Percentiles rank a stretch among this genome's conserved stretches.
Conservation (phyloP, 257 asterid species). For the Ophiorrhiza pumila region DNA sequence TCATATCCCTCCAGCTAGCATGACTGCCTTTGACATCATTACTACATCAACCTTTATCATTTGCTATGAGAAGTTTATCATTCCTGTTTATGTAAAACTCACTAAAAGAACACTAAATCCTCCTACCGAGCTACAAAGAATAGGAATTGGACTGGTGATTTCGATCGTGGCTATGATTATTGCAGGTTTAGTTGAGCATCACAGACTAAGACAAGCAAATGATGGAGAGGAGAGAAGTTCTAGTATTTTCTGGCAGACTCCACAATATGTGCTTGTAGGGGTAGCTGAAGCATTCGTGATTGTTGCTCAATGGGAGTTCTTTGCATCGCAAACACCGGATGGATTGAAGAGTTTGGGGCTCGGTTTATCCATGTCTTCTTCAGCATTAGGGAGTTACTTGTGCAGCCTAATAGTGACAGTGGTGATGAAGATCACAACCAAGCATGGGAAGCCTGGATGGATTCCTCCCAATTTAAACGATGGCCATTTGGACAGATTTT, state of each 20-base stretch:
- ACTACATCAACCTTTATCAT: slow-evolving; percentile 76
- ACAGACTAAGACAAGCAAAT: slow-evolving; percentile 43
- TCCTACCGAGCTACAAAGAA: slow-evolving; percentile 62
- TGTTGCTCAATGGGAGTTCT: slow-evolving; percentile 83
- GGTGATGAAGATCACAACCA: slow-evolving; percentile 64
- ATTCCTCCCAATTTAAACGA: slow-evolving; percentile 63
- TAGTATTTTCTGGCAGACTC: slow-evolving; percentile 75
- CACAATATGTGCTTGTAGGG: slow-evolving; percentile 82
- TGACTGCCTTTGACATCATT: slow-evolving; percentile 71
- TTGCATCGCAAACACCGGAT: slow-evolving; percentile 60
- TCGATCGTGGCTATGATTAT: slow-evolving; percentile 52
- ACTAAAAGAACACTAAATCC: slow-evolving; percentile 48
- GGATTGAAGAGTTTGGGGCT: slow-evolving; percentile 72
- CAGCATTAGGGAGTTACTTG: slow-evolving; percentile 73
- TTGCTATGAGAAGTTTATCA: slow-evolving; percentile 60
- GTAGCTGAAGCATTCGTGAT: slow-evolving; percentile 75
- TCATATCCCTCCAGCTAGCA: slow-evolving; percentile 76
- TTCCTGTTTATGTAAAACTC: slow-evolving; percentile 55
- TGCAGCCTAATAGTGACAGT: slow-evolving; percentile 53
- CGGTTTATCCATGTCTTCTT: slow-evolving; percentile 75
- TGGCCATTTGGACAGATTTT: slow-evolving; percentile 81
- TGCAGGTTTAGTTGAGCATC: slow-evolving; percentile 69
- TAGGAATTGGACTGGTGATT: slow-evolving; percentile 72
- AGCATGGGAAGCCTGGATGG: slow-evolving; percentile 72
- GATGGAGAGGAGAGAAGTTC: slow-evolving; percentile 49